Base-by-base conservation (phyloP, 768 basidiomycete species). In the Lactarius hengduanensis region DNA sequence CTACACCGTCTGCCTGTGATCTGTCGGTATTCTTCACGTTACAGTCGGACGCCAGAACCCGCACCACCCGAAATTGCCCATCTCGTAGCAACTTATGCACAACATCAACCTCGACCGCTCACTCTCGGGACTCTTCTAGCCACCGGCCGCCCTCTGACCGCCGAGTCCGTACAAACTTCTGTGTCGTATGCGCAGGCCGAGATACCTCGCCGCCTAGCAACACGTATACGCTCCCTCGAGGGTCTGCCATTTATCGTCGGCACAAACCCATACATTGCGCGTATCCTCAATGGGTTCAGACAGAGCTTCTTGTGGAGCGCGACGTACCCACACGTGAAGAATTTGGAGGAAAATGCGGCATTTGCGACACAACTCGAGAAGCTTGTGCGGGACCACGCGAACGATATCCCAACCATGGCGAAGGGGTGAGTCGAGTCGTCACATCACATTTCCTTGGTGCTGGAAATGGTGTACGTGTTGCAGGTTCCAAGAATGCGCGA, bases 361-460 rank as follows among this genome's bases (percentile, higher is more conserved):
- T 94, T 95, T 70, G 84, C 88, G 0, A 80, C 83, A 59, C 81
- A 86, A 67, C 80, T 96, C n/a, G 84, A 86, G 53, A 80, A 81
- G 41, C 77, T 96, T 22, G 92, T 96, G 4, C 84, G 85, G 66
- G 81, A 82, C 61, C 94, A 96, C 73, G 83, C 89, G 1, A 89
- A 95, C 76, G 94, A 96, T 74, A 92, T 96, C 59, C 93, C 93
- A 1, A 90, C 89, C 16, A 85, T 96, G 84, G 93, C 94, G 3
- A 94, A 93, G 77, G 94, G 94, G 92, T 88, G 69, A 59, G 69
- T 74, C n/a, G 11, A 40, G 59, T 32, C 11, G 30, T 64, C 32
- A 32, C 8, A 66, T 36, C 11, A 32, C 20, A 53, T 66, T 26
- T n/a, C 34, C 50, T 47, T 56, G 63, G 10, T 30, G 30, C 20